Evolutionary conservation across 2,329 filamentous ascomycete genomes (phyloP).

Genomic region (Hirsutella thompsonii): DNA sequence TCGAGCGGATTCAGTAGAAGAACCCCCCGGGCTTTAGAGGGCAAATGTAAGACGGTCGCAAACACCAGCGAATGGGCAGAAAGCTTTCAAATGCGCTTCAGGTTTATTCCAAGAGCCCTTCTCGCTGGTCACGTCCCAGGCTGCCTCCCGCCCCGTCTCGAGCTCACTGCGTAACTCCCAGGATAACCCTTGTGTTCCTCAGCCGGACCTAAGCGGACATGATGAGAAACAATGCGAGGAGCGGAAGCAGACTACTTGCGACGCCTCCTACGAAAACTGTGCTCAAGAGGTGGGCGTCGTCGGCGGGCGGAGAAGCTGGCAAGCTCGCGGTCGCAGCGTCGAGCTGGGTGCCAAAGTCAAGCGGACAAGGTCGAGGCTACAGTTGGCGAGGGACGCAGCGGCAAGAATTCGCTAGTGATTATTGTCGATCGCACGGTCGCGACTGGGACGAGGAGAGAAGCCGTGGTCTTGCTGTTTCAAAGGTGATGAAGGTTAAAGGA

Average conservation of each 20-base stretch:
- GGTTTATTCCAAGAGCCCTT: conserved; percentile 17
- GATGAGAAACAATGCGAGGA: conserved; percentile 3
- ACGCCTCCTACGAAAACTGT: conserved; percentile 3
- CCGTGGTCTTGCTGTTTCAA: no score
- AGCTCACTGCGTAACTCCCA: conserved; percentile 12
- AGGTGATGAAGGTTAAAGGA: no score
- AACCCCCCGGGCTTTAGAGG: background rate
- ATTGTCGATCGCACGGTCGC: background rate
- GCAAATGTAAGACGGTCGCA: background rate
- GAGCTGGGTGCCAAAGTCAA: background rate
- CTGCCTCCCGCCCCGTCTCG: conserved; percentile 10
- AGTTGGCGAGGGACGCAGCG: background rate
- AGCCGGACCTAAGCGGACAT: conserved; percentile 11
- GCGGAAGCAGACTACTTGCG: background rate
- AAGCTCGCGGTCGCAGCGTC: background rate
- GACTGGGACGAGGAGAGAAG: background rate
- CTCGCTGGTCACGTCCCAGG: conserved; percentile 8
- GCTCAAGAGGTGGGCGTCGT: background rate
- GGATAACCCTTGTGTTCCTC: conserved; percentile 9
- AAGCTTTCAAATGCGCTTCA: conserved; percentile 4
- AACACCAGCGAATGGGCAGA: conserved; percentile 1
- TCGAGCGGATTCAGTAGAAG: background rate
- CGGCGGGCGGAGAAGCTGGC: background rate
- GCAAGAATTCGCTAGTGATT: background rate
- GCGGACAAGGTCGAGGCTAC: background rate